Conservation (phyloP, 306 rosid genomes). For the Boehmeria nivea region DNA sequence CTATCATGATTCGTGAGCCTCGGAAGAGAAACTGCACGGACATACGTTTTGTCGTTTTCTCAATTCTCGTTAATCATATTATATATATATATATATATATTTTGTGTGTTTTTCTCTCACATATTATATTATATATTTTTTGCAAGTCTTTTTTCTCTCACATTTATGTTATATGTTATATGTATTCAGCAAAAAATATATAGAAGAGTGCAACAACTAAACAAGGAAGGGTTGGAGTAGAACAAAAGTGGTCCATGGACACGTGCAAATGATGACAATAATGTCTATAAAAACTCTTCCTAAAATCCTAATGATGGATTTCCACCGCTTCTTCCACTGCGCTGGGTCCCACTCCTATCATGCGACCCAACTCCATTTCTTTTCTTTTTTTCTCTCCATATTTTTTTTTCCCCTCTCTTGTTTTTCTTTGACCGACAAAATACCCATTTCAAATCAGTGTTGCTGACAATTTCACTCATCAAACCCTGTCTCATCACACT, state of each 20-base stretch:
- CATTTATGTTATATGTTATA: no score
- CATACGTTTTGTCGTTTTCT: no score
- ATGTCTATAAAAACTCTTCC: slow-evolving; percentile 25
- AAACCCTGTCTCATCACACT: neutral
- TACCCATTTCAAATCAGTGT: slow-evolving; percentile 18
- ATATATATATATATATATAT: no score
- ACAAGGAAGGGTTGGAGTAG: no score
- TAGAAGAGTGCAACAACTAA: no score
- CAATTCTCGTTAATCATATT: no score
- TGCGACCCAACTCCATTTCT: slow-evolving; percentile 43
- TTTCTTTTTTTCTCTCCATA: neutral
- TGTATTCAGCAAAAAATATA: no score
- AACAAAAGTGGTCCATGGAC: slow-evolving; percentile 53
- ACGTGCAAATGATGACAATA: slow-evolving; percentile 82
- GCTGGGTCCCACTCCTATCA: slow-evolving; percentile 60
- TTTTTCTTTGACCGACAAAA: slow-evolving; percentile 60
- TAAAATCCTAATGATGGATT: slow-evolving; percentile 56
- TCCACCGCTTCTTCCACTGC: slow-evolving; percentile 88
- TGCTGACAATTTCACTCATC: slow-evolving; percentile 4
- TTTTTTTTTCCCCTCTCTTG: neutral
- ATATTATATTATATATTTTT: no score
- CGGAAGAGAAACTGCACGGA: no score
- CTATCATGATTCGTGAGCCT: no score
- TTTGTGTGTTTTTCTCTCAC: no score
- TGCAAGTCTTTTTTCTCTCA: no score